Base-by-base conservation (phyloP, 2,329 filamentous ascomycete species). In the Pseudopyrenochaeta lycopersici region DNA sequence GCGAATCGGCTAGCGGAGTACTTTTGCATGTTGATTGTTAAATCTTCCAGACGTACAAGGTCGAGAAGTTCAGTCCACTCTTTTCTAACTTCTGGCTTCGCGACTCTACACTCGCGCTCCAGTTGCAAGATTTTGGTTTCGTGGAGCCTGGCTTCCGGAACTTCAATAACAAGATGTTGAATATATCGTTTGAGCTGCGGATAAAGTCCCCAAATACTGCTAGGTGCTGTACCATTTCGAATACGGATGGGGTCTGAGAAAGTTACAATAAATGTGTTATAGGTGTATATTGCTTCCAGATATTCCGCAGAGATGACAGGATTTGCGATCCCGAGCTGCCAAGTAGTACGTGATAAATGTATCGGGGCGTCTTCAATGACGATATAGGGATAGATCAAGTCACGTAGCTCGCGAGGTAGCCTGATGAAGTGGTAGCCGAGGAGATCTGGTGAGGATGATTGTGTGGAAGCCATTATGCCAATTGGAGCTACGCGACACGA, bases 361-460 rank as follows among this genome's bases (percentile, higher is more conserved):
- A 60, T 46, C 2, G 58, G 53, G 1, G 46, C 23, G 20, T 50
- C 27, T 21, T 42, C 11, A 9, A 14, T 14, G 30, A 56, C 43
- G 7, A 63, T 11, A 18, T 60, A 31, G 12, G 47, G 44, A 38
- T 64, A 67, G 21, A 67, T 52, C 15, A 59, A 10, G 41, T 67
- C 62, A 11, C 64, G 58, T 10, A 67, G 38, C 40, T 67, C 62
- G 10, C 61, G 51, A 1, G 64, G 64, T 2, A 67, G 55, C 14
- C 20, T 30, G 18, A 60, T 36, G 18, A 65, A 47, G 17, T 27
- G 23, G 15, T 35, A n/a, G 12, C 23, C 23, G 23, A 27, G 23
- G 23, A 27, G 23, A 9, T 27, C 23, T 27, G 23, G 23, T 4
- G 23, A 27, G 23, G 23, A 27, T 27, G 23, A 27, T 27, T 4